Evolutionary conservation across 257 asterid genomes (phyloP).

Genomic region (Solanum tarijense): DNA sequence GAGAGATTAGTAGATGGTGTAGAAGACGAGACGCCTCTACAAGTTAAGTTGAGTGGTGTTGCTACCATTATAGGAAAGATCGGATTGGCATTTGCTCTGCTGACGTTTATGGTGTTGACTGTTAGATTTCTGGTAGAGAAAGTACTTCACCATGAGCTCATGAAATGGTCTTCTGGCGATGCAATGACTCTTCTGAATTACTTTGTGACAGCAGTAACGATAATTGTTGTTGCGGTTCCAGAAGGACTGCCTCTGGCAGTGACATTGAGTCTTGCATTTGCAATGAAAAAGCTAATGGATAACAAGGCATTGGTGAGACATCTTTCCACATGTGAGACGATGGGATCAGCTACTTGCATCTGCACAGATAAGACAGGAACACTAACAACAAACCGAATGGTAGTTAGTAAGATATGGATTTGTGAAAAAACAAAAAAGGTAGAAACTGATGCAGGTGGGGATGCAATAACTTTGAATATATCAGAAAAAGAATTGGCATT

Average conservation of each 20-base stretch:
- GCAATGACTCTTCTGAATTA: constrained; percentile 39
- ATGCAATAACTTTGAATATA: constrained; percentile 11
- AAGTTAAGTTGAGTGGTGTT: constrained; percentile 73
- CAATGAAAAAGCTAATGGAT: constrained; percentile 75
- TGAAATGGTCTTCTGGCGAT: constrained; percentile 35
- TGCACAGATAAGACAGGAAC: constrained; percentile 88
- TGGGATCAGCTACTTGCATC: constrained; percentile 77
- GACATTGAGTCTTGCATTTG: constrained; percentile 72
- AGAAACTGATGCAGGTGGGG: constrained; percentile 14
- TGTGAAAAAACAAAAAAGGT: constrained; percentile 44
- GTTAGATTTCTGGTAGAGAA: constrained; percentile 34
- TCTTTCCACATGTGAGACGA: constrained; percentile 75
- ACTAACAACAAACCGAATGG: constrained; percentile 75
- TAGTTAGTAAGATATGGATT: constrained; percentile 49
- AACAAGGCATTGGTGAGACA: constrained; percentile 57
- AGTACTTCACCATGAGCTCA: constrained; percentile 24
- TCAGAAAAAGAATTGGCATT: constrained; percentile 24
- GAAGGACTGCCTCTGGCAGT: constrained; percentile 86
- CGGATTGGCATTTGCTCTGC: constrained; percentile 50
- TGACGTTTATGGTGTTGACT: constrained; percentile 58
- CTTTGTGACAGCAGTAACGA: constrained; percentile 71
- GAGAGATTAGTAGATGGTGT: constrained; percentile 55
- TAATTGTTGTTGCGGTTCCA: constrained; percentile 80
- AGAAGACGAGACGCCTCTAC: constrained; percentile 75
- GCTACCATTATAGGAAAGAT: constrained; percentile 74